These are phyloP conservation scores for Stephania cephalantha DNA, from an alignment of 164 flowering plant genomes.

Conservation along the genomic window DNA sequence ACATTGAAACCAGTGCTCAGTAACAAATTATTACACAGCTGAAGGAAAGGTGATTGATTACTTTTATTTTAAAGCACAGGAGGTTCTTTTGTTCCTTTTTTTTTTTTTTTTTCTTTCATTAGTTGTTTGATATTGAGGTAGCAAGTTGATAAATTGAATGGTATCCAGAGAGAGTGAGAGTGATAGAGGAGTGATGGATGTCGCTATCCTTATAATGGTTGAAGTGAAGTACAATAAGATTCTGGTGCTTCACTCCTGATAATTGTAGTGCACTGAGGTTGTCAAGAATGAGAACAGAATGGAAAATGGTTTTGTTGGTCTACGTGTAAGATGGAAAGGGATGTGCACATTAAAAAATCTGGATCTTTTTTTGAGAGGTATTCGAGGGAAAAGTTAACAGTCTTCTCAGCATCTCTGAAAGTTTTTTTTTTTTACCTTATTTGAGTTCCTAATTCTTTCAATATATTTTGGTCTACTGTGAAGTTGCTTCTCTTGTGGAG, in stretches of 20 bases:
- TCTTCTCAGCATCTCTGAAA: background rate
- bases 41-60: conserved; percentile 13
- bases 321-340: conserved; percentile 6
- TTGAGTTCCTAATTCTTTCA: background rate
- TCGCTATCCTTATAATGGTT: conserved; percentile 23
- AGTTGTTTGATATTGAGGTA: conserved; percentile 19
- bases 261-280: conserved; percentile 4
- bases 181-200: conserved; percentile 19
- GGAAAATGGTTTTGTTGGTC: conserved; percentile 7
- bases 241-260: conserved; percentile 12
- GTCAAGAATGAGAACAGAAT: conserved; percentile 13
- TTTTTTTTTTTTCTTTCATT: conserved; percentile 6
- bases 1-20: conserved; percentile 39
- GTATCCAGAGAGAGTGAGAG: conserved; percentile 16
- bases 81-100: conserved; percentile 15
- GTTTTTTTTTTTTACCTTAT: background rate
- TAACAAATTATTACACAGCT: conserved; percentile 2
- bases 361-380: conserved; percentile 1
- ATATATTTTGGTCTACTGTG: background rate
- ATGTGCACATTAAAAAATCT: conserved; percentile 7
- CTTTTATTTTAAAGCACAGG: conserved; percentile 15
- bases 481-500: background rate
- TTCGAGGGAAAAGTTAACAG: background rate
- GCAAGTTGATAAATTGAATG: conserved; percentile 21
- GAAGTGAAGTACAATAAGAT: conserved; percentile 44